Percentiles rank a stretch among this genome's conserved stretches.
phyloP scores from a whole-genome alignment of 73 alveolate genomes.

The Paramecium bursaria region DNA sequence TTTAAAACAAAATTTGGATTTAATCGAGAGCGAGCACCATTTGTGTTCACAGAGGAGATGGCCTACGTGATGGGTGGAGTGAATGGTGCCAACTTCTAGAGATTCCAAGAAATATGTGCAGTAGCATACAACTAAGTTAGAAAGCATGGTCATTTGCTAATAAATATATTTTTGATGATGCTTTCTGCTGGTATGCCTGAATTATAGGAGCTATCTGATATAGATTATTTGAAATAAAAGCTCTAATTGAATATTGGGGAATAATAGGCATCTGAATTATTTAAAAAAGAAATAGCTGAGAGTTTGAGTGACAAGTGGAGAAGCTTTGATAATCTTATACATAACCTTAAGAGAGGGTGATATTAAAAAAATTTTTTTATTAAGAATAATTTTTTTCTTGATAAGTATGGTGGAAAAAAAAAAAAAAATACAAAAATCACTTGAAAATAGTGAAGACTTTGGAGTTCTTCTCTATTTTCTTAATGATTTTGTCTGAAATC shows the following conservation, averaged over 20 bases:
- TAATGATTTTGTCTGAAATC: no score
- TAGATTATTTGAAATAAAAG: slow-evolving; percentile 78
- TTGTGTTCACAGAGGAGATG: slow-evolving; percentile 92
- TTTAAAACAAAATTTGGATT: slow-evolving; percentile 93
- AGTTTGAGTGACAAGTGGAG: slow-evolving; percentile 79
- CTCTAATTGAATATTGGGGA: slow-evolving; percentile 77
- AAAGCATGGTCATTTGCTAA: slow-evolving; percentile 80
- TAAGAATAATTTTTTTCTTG: no score
- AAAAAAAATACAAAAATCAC: no score
- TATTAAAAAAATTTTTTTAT: not conserved
- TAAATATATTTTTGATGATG: slow-evolving; percentile 91
- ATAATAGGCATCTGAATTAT: slow-evolving; percentile 78
- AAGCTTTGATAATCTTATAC: slow-evolving; percentile 78
- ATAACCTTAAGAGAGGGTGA: slow-evolving; percentile 76
- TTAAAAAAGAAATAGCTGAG: slow-evolving; percentile 77
- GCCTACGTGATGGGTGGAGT: slow-evolving; percentile 89
- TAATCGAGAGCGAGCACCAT: slow-evolving; percentile 96
- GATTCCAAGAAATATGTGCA: slow-evolving; percentile 82
- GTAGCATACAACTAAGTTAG: slow-evolving; percentile 89
- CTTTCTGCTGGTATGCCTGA: slow-evolving; percentile 93
- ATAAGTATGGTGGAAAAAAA: no score
- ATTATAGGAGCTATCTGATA: slow-evolving; percentile 76
- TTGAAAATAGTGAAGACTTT: no score
- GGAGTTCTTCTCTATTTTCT: no score
- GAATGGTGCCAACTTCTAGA: slow-evolving; percentile 72